phyloP scores from a whole-genome alignment of 768 basidiomycete species.

The Favolaschia claudopus region DNA sequence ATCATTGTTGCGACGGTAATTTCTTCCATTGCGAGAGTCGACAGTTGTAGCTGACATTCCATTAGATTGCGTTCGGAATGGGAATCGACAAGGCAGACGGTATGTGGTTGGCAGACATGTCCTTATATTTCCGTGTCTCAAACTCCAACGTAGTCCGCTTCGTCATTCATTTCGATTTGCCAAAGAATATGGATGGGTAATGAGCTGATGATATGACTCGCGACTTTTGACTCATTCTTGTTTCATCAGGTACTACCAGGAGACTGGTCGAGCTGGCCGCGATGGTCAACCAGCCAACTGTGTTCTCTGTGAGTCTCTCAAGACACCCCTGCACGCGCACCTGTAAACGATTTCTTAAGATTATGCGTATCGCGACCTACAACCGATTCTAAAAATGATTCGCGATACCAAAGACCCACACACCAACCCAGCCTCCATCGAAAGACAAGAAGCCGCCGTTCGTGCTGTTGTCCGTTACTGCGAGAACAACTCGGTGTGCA shows the following conservation, averaged over 20 bases:
- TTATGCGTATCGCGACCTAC: conserved; percentile 68
- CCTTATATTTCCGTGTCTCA: not conserved
- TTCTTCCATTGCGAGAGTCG: too few relatives aligned
- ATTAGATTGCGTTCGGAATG: conserved; percentile 90
- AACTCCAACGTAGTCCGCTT: conserved; percentile 70
- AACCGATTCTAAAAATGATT: conserved; percentile 66
- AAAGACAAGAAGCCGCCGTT: conserved; percentile 71
- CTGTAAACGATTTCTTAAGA: conserved; percentile 49
- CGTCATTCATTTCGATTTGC: conserved; percentile 88
- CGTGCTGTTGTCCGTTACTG: conserved; percentile 82
- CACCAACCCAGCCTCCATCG: conserved; percentile 60
- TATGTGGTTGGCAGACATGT: too few relatives aligned
- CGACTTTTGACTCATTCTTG: not conserved
- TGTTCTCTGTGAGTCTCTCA: conserved; percentile 73
- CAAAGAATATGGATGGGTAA: conserved; percentile 86
- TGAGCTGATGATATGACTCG: conserved; percentile 26
- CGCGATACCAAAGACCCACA: conserved; percentile 57
- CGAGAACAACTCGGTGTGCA: conserved; percentile 81
- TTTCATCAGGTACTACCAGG: conserved; percentile 80
- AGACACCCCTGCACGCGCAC: not conserved
- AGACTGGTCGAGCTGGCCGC: conserved; percentile 95
- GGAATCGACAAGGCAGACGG: conserved; percentile 90
- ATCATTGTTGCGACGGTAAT: conserved; percentile 94
- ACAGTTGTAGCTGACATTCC: conserved; percentile 48
- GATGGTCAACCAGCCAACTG: conserved; percentile 88